Percentiles rank a stretch among this genome's conserved stretches.
phyloP scores from a whole-genome alignment of 345 rosid species.

The Leavenworthia alabamica region DNA sequence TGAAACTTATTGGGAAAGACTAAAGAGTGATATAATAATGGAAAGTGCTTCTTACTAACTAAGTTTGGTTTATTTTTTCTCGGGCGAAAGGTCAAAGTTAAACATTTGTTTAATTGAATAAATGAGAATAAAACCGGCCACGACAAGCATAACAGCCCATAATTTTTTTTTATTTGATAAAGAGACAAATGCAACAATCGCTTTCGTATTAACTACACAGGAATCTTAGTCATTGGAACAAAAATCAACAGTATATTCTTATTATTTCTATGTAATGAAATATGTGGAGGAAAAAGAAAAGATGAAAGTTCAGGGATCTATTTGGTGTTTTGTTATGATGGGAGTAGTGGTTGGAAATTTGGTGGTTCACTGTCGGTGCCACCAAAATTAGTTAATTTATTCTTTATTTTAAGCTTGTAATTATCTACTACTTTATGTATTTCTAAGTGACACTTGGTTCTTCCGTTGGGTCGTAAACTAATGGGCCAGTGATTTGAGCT shows the following conservation, averaged over 20 bases:
- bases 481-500: background rate
- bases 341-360: conserved; percentile 30
- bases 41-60: conserved; percentile 16
- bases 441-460: background rate
- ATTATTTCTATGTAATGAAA: background rate
- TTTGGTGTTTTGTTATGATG: conserved; percentile 30
- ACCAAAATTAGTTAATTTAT: background rate
- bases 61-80: background rate
- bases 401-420: background rate
- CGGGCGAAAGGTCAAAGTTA: conserved; percentile 5
- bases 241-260: background rate
- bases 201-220: background rate
- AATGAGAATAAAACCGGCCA: background rate
- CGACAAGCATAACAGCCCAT: background rate
- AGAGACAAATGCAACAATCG: conserved; percentile 8
- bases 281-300: too few relatives aligned
- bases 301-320: background rate
- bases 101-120: background rate
- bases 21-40: background rate
- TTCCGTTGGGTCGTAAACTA: background rate
- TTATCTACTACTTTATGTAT: background rate
- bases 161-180: background rate
- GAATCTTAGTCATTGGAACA: background rate
- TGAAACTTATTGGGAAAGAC: conserved; percentile 4
- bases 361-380: conserved; percentile 31